Percentiles rank a stretch among this genome's conserved stretches.
Conservation (phyloP, 1,139 yeast genomes). For the Casaregolazyma suthepensis region DNA sequence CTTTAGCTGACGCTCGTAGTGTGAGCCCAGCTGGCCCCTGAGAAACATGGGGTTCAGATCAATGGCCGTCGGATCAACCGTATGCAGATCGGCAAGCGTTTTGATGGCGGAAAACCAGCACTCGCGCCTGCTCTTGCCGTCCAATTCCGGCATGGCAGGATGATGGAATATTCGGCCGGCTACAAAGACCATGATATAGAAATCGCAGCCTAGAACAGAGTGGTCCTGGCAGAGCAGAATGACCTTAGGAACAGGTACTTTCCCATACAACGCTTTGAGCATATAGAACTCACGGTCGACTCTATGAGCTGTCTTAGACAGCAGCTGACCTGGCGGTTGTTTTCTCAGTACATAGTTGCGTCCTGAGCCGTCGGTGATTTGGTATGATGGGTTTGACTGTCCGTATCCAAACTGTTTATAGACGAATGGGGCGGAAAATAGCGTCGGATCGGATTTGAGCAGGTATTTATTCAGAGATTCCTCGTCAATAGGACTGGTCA, state of each 20-base stretch:
- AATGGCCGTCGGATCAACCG: constrained; percentile 43
- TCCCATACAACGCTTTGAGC: constrained; percentile 37
- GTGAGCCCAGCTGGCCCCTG: constrained; percentile 35
- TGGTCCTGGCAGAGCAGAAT: constrained; percentile 61
- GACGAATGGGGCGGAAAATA: constrained; percentile 22
- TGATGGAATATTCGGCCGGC: constrained; percentile 55
- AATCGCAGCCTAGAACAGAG: constrained; percentile 64
- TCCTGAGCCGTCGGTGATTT: constrained; percentile 41
- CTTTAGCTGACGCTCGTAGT: constrained; percentile 51
- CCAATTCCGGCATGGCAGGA: constrained; percentile 43
- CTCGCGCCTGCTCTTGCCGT: constrained; percentile 23
- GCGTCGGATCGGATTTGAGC: constrained; percentile 12
- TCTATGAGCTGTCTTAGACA: constrained; percentile 59
- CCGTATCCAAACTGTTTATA: constrained; percentile 57
- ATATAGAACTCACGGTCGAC: constrained; percentile 58
- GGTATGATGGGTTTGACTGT: constrained; percentile 62
- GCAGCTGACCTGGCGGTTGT: constrained; percentile 55
- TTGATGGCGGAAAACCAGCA: constrained; percentile 49
- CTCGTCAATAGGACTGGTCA: constrained; percentile 36
- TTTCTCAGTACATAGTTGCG: constrained; percentile 48
- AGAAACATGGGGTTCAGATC: constrained; percentile 35
- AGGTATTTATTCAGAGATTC: constrained; percentile 31
- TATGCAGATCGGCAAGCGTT: constrained; percentile 49
- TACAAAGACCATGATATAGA: constrained; percentile 56
- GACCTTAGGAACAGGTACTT: constrained; percentile 58